Evolutionary conservation across 208 protist genomes (phyloP).

Genomic region (Sergeia podlipaevii): DNA sequence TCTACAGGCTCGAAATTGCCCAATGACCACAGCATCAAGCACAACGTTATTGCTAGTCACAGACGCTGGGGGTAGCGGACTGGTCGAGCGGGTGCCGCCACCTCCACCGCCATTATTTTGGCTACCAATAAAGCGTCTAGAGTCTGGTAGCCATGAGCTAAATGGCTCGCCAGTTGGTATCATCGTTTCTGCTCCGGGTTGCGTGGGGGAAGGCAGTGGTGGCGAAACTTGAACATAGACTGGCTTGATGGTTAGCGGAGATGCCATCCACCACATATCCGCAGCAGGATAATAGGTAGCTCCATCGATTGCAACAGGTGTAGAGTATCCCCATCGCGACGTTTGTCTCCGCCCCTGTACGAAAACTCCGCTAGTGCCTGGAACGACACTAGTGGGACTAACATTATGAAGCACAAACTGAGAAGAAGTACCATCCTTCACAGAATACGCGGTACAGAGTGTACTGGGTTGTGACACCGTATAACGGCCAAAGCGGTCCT

Average conservation of each 20-base stretch:
- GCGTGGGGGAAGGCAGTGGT: no score
- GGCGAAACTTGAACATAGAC: no score
- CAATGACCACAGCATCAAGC: no score
- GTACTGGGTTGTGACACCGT: conserved; percentile 41
- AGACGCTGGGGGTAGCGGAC: no score
- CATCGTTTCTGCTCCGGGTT: no score
- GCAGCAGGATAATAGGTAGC: conserved; percentile 34
- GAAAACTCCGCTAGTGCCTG: conserved; percentile 53
- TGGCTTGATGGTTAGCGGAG: conserved; percentile 50
- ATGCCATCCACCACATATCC: conserved; percentile 79
- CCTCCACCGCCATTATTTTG: no score
- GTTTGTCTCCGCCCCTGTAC: conserved; percentile 44
- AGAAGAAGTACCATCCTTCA: conserved; percentile 32
- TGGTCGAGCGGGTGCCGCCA: no score
- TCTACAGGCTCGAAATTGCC: no score
- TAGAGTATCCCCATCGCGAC: not conserved
- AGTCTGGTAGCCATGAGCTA: no score
- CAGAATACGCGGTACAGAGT: conserved; percentile 58
- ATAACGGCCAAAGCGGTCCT: conserved; percentile 50
- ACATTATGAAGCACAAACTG: conserved; percentile 58
- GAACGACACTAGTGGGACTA: conserved; percentile 38
- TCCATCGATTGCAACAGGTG: conserved; percentile 24
- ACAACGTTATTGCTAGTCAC: no score
- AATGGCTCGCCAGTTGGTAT: no score
- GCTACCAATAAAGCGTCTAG: no score